phyloP scores from a whole-genome alignment of 176 grass and related monocot genomes.

The Oryza glaberrima region DNA sequence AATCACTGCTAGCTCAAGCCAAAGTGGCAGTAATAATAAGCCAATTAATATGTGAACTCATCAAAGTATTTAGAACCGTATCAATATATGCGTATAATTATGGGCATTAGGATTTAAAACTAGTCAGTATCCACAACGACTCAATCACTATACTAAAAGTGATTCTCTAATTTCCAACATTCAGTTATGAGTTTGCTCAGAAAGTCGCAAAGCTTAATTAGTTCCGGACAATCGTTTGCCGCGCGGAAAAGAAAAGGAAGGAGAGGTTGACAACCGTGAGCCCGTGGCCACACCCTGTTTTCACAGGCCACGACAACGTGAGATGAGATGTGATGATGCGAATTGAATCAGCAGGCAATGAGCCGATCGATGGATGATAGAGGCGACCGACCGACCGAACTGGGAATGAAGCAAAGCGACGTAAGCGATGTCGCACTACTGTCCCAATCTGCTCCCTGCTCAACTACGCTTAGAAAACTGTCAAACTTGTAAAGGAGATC shows the following conservation, averaged over 20 bases:
- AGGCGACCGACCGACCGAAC: background rate
- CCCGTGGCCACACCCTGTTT: background rate
- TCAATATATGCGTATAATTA: too few species aligned
- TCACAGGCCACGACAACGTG: background rate
- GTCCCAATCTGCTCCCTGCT: background rate
- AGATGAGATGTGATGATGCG: background rate
- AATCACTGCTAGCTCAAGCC: too few species aligned
- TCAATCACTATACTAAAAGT: too few species aligned
- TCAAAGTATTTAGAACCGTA: too few species aligned
- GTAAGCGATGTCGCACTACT: constrained; percentile 4
- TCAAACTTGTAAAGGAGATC: background rate
- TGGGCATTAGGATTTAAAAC: too few species aligned
- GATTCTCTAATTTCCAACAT: background rate
- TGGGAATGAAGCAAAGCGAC: constrained; percentile 11
- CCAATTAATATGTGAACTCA: too few species aligned
- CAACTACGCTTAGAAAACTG: background rate
- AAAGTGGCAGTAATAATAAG: too few species aligned
- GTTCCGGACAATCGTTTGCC: background rate
- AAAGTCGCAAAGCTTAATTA: background rate
- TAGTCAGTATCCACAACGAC: too few species aligned
- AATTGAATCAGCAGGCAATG: background rate
- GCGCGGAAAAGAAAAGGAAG: background rate
- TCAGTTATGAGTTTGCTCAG: background rate
- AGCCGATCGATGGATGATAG: background rate
- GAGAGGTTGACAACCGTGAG: background rate